Conservation (phyloP, 2,329 filamentous ascomycete species). For the Calonectria pseudoreteaudii region DNA sequence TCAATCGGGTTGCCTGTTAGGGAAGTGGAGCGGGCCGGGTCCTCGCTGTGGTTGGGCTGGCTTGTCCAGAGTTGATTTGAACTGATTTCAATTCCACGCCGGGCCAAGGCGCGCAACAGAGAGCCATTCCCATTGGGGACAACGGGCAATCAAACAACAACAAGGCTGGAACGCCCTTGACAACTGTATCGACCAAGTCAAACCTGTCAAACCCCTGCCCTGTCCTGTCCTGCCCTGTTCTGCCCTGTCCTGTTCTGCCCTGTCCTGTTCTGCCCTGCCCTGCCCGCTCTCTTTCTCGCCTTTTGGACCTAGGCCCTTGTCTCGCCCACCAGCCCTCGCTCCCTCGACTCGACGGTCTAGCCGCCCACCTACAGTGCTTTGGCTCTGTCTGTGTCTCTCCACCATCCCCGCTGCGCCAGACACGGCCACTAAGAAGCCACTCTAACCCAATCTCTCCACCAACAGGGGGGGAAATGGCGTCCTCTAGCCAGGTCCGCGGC, state of each 20-base stretch:
- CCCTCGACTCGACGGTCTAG: neutral
- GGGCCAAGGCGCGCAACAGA: neutral
- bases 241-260: neutral
- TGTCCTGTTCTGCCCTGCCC: neutral
- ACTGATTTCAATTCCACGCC: conserved; percentile 8
- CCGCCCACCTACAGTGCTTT: neutral
- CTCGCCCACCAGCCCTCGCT: neutral
- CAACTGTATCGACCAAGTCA: neutral
- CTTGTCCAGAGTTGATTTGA: conserved; percentile 3
- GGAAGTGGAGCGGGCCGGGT: conserved; percentile 8
- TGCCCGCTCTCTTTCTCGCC: neutral
- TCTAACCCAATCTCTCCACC: neutral
- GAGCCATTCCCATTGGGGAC: conserved; percentile 3
- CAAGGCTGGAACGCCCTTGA: neutral
- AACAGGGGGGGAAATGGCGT: neutral
- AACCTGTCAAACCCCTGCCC: neutral
- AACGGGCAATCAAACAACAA: neutral
- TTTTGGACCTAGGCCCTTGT: neutral
- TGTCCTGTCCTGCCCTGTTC: neutral
- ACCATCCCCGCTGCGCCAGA: conserved; percentile 2
- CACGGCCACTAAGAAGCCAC: conserved; percentile 6
- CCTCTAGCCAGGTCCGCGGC: conserved; percentile 2
- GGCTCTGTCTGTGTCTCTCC: neutral
- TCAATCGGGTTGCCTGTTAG: conserved; percentile 18
- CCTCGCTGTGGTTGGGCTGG: neutral